Evolutionary conservation across 2,329 filamentous ascomycete genomes (phyloP).

Genomic region (Cladosporium cucumerinum): DNA sequence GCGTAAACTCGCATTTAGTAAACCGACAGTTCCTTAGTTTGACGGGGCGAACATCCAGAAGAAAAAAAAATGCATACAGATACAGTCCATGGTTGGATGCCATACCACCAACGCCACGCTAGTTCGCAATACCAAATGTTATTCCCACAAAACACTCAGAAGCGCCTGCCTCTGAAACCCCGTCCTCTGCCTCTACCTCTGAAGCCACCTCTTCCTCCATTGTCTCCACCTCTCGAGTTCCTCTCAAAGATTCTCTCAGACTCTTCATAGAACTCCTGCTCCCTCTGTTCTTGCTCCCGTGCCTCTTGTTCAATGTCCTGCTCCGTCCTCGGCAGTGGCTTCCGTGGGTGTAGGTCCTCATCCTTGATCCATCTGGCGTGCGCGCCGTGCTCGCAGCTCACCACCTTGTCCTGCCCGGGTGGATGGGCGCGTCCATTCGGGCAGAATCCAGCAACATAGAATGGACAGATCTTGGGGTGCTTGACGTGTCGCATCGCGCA

Average conservation of each 20-base stretch:
- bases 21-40: neutral
- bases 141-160: neutral
- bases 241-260: conserved; percentile 46
- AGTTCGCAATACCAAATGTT: neutral
- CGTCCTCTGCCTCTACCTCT: conserved; percentile 39
- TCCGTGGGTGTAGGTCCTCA: conserved; percentile 56
- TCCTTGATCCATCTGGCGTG: conserved; percentile 75
- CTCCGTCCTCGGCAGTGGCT: conserved; percentile 60
- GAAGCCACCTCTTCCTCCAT: conserved; percentile 46
- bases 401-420: conserved; percentile 35
- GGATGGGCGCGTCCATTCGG: conserved; percentile 61
- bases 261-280: conserved; percentile 52
- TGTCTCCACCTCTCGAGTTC: conserved; percentile 49
- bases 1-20: neutral
- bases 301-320: conserved; percentile 70
- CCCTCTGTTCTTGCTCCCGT: conserved; percentile 56
- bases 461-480: conserved; percentile 68
- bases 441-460: conserved; percentile 92
- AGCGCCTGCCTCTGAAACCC: conserved; percentile 20
- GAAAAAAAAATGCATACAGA: neutral
- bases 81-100: neutral
- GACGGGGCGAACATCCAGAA: neutral
- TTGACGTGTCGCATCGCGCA: conserved; percentile 89
- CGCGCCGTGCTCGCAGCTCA: conserved; percentile 70
- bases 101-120: conserved; percentile 13